Base-by-base conservation (phyloP, 2,329 filamentous ascomycete species). In the Beauveria brongniartii region DNA sequence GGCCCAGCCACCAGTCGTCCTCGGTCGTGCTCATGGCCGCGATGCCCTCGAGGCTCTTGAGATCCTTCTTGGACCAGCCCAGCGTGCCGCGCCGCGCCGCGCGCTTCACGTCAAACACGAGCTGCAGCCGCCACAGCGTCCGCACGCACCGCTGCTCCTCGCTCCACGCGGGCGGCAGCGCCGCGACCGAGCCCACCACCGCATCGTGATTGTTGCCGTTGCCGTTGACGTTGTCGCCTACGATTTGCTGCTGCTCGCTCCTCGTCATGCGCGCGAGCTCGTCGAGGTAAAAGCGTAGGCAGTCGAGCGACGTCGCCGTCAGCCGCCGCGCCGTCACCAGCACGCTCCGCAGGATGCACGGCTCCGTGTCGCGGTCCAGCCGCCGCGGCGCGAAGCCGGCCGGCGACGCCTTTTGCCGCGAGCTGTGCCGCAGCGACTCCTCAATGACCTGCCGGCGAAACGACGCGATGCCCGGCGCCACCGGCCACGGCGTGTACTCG, bases 1-100 rank as follows among this genome's bases (percentile, higher is more conserved):
- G 37, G 20, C 48, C 56, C 18, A 59, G 37, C 56, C 56, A 59
- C 56, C 56, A 59, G 56, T 59, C 56, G 37, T 59, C 56, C n/a
- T 59, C 56, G 24, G 47, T 22, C 22, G 55, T 8, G 55, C 55
- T 43, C 22, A 58, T 22, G 37, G 55, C 55, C 28, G 55, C 46
- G 6, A 58, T 28, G 12, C 47, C 55, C 37, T 50, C 55, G 14
- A 58, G 46, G 34, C 55, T 58, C 34, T 58, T 43, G 18, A 58
- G 34, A 1, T 58, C 55, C 34, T 43, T 50, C 3, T 18, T 18
- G 20, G 55, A 51, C 55, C 55, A 58, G 2, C 55, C 55, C 18
- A 58, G 46, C 34, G 55, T 58, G 46, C 47, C 47, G 22, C 47
- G 46, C 10, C 55, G 55, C 34, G 55, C 55, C 24, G 55, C 55